These are phyloP conservation scores for Phellopilus nigrolimitatus DNA, from an alignment of 1,284 basidiomycete species.

Conservation along the genomic window DNA sequence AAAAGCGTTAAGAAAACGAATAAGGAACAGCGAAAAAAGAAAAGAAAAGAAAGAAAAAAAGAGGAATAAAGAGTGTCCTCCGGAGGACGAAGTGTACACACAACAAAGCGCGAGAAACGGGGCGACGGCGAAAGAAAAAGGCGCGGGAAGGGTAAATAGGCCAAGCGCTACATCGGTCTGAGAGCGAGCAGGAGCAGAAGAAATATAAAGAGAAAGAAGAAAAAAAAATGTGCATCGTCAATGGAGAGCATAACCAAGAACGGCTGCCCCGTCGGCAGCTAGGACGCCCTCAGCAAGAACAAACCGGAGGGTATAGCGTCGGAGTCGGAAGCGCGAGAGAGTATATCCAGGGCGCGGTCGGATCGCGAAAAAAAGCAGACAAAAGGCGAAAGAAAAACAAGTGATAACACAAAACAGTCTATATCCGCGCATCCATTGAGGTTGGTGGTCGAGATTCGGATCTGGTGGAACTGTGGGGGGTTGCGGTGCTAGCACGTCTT, in stretches of 20 bases:
- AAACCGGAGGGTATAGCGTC: too few relatives aligned
- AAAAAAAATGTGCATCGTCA: background rate
- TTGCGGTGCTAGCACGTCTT: slow-evolving; percentile 6
- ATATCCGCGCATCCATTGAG: too few relatives aligned
- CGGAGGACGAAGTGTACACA: slow-evolving; percentile 8
- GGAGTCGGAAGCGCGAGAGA: too few relatives aligned
- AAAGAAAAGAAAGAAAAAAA: background rate
- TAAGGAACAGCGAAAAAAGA: background rate
- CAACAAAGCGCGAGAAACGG: slow-evolving; percentile 5
- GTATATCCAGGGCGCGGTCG: too few relatives aligned
- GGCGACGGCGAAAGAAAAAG: too few relatives aligned
- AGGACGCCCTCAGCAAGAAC: too few relatives aligned
- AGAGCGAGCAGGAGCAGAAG: background rate
- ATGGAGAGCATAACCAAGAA: too few relatives aligned
- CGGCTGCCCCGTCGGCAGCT: too few relatives aligned
- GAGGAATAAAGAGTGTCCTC: slow-evolving; percentile 3
- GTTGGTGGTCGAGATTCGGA: too few relatives aligned
- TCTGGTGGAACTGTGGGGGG: background rate
- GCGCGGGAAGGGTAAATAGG: background rate
- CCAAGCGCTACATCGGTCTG: slow-evolving; percentile 6
- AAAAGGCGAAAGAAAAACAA: background rate
- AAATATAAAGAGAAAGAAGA: background rate
- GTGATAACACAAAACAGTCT: too few relatives aligned
- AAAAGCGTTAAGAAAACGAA: background rate
- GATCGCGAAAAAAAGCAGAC: too few relatives aligned